A percentile compares a stretch with the other conserved stretches of the same genome.
These are phyloP conservation scores for Blastocystis sp. DNA, from an alignment of 352 stramenopile species.

Conservation along the genomic window DNA sequence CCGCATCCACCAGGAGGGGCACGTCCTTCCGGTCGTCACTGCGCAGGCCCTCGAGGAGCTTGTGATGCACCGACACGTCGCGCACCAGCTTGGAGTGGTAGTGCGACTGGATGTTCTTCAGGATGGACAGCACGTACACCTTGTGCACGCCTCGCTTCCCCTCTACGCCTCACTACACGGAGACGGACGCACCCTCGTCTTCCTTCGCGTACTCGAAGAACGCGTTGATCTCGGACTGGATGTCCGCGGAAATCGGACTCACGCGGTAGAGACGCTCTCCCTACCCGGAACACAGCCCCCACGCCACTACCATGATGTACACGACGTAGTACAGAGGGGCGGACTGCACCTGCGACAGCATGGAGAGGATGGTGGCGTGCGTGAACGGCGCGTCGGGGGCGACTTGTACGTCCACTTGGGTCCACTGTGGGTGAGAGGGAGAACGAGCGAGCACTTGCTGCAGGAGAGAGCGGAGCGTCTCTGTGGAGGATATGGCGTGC, in stretches of 20 bases:
- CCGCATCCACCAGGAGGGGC: background rate
- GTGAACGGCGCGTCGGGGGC: background rate
- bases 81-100: background rate
- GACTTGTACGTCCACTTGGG: background rate
- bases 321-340: slow-evolving; percentile 32
- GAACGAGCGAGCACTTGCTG: background rate
- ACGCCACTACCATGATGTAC: slow-evolving; percentile 14
- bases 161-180: background rate
- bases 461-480: background rate
- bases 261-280: slow-evolving; percentile 31
- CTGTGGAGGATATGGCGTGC: background rate
- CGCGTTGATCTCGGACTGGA: slow-evolving; percentile 54
- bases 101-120: slow-evolving; percentile 53
- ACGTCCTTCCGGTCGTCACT: background rate
- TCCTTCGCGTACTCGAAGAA: slow-evolving; percentile 63
- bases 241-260: background rate
- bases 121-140: slow-evolving; percentile 61
- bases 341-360: background rate
- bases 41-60: background rate
- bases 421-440: slow-evolving; percentile 21
- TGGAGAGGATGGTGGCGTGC: slow-evolving; percentile 9
- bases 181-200: background rate
- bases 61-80: background rate
- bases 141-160: slow-evolving; percentile 44
- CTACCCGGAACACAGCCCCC: background rate